Evolutionary conservation across 768 basidiomycete species (phyloP), one percentile per base, ranked within the genome.

Genomic region (Lactarius evosmus): DNA sequence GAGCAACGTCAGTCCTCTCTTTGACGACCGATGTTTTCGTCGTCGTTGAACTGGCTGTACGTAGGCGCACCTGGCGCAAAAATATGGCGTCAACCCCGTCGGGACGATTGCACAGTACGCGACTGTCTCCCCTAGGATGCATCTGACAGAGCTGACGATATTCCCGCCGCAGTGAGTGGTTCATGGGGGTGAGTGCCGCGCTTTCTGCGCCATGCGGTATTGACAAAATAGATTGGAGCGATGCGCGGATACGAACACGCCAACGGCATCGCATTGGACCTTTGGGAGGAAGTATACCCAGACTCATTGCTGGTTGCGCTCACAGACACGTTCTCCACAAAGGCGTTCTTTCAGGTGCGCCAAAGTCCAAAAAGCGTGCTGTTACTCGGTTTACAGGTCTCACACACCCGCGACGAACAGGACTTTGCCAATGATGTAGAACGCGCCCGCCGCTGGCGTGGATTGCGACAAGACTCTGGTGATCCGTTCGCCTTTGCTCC

Each of bases 241-340:
- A 69, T 93, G 68, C 82, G 82, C 68, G 94, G 95, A 6, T 98
- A 98, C 71, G 83, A 88, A 61, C 74, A 82, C 41, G 86, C 86
- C 22, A 93, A 97, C 72, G 76, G 79, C 0, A 75, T 78, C 12
- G 93, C 94, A 0, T 78, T 98, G 72, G 81, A 88, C 49, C 81
- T 92, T 56, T 99, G 97, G 97, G 91, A 98, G 71, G 75, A 83
- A 53, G 85, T 89, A 46, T 88, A 90, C 69, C 75, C 77, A 5
- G 73, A 83, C 71, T 64, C 70, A 25, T 76, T 85, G 32, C 82
- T 88, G 59, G 83, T 93, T 62, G 93, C 95, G 22, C 78, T 98
- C 36, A 97, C 97, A 16, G 97, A 99, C 75, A 99, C 97, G 0
- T 98, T 97, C 75, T 91, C 95, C 7, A 92, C 91, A 1, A 76